Conservation (phyloP, 192 early-diverging fungal genomes). For the Coemansia sp. region DNA sequence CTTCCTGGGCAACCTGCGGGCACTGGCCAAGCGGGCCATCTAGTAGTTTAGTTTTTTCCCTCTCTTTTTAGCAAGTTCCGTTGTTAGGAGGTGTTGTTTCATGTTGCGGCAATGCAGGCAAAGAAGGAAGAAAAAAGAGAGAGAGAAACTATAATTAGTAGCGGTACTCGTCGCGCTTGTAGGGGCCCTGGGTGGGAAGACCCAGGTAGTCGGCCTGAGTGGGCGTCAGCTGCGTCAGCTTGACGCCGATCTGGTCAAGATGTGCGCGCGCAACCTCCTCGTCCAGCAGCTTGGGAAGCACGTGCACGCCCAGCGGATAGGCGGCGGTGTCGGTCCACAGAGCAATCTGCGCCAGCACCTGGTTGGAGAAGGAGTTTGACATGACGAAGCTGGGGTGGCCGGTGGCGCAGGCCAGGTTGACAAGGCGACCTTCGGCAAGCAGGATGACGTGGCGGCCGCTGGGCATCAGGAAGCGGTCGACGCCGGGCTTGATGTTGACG, state of each 20-base stretch:
- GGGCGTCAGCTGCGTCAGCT: slow-evolving; percentile 78
- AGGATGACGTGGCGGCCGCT: slow-evolving; percentile 94
- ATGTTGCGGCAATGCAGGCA: background rate
- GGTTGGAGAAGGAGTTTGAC: slow-evolving; percentile 99
- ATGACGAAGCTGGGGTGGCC: slow-evolving; percentile 99
- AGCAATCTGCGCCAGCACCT: slow-evolving; percentile 97
- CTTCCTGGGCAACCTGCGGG: slow-evolving; percentile 81
- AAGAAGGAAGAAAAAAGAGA: slow-evolving; percentile 5
- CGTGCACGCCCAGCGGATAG: slow-evolving; percentile 96
- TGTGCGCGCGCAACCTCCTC: slow-evolving; percentile 98
- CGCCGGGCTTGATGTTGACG: slow-evolving; percentile 98
- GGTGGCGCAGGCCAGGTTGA: slow-evolving; percentile 99
- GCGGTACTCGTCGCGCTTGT: slow-evolving; percentile 97
- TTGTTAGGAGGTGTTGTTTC: background rate
- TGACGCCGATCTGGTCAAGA: slow-evolving; percentile 92
- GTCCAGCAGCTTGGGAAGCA: slow-evolving; percentile 98
- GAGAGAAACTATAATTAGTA: slow-evolving; percentile 60
- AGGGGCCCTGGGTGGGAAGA: slow-evolving; percentile 82
- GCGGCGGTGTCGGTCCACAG: slow-evolving; percentile 89
- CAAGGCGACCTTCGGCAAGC: slow-evolving; percentile 97
- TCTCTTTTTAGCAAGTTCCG: background rate
- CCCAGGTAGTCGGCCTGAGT: slow-evolving; percentile 82
- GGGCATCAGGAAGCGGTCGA: slow-evolving; percentile 93
- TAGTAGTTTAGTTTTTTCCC: background rate
- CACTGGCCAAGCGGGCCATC: slow-evolving; percentile 57